Evolutionary conservation across 2,329 filamentous ascomycete species (phyloP).

Genomic region (Aspergillus pseudonomiae): DNA sequence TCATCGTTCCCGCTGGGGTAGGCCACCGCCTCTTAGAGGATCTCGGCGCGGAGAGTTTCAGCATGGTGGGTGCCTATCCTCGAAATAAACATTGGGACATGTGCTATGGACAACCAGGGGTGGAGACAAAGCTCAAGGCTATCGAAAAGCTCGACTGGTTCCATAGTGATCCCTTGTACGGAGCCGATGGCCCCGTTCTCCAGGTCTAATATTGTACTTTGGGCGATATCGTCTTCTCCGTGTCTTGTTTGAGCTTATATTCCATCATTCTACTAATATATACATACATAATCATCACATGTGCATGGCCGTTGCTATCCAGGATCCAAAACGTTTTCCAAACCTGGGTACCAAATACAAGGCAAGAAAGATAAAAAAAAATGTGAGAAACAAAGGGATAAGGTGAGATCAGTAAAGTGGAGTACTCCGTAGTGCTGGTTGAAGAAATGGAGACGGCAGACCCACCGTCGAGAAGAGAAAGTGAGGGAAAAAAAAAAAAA

Average conservation of each 20-base stretch:
- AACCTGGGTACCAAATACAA: slow-evolving; percentile 2
- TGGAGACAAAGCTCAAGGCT: slow-evolving; percentile 54
- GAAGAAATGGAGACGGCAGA: neutral
- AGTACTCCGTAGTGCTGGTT: neutral
- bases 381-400: neutral
- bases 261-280: slow-evolving; percentile 1
- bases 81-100: slow-evolving; percentile 65
- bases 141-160: slow-evolving; percentile 62
- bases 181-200: slow-evolving; percentile 56
- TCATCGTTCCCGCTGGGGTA: slow-evolving; percentile 68
- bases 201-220: slow-evolving; percentile 31
- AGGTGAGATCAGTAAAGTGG: neutral
- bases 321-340: slow-evolving; percentile 3
- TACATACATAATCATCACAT: slow-evolving; percentile 19
- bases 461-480: neutral
- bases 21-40: slow-evolving; percentile 66
- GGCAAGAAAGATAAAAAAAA: neutral
- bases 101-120: slow-evolving; percentile 66
- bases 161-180: slow-evolving; percentile 62
- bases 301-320: slow-evolving; percentile 17
- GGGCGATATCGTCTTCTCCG: neutral
- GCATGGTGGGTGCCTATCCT: slow-evolving; percentile 71
- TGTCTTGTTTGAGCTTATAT: neutral
- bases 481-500: neutral
- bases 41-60: slow-evolving; percentile 52